These are phyloP conservation scores for Perkinsus olseni DNA, from an alignment of 169 alveolate genomes.

Conservation along the genomic window DNA sequence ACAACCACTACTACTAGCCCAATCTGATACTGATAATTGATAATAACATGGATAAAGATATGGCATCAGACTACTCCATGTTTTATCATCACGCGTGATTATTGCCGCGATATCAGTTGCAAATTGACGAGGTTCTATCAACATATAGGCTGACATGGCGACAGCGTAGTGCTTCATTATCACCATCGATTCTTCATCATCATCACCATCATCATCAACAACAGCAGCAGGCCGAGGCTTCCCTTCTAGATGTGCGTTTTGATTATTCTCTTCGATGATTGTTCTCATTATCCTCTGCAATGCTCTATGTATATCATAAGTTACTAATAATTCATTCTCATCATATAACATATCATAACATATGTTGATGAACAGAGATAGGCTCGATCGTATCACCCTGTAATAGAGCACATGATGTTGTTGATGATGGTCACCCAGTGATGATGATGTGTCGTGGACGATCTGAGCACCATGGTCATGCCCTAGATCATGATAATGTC, in stretches of 20 bases:
- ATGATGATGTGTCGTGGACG: too few species aligned
- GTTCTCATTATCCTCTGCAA: neutral
- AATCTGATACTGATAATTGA: neutral
- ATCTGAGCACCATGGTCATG: neutral
- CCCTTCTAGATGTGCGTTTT: too few species aligned
- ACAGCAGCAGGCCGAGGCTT: too few species aligned
- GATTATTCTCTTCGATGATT: neutral
- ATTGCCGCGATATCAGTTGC: neutral
- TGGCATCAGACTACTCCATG: neutral
- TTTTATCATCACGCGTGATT: neutral
- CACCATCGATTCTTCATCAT: neutral
- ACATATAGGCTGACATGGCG: neutral
- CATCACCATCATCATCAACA: neutral
- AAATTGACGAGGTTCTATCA: neutral
- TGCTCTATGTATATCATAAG: neutral
- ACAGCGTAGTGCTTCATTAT: neutral
- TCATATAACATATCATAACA: neutral
- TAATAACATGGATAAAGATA: neutral
- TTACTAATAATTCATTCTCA: neutral
- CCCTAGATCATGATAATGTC: neutral
- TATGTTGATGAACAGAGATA: neutral
- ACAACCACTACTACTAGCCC: neutral
- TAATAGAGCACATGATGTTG: too few species aligned
- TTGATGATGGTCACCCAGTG: too few species aligned
- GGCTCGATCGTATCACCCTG: neutral